Base-by-base conservation (phyloP, 2,329 filamentous ascomycete genomes). In the Verruconis gallopava region DNA sequence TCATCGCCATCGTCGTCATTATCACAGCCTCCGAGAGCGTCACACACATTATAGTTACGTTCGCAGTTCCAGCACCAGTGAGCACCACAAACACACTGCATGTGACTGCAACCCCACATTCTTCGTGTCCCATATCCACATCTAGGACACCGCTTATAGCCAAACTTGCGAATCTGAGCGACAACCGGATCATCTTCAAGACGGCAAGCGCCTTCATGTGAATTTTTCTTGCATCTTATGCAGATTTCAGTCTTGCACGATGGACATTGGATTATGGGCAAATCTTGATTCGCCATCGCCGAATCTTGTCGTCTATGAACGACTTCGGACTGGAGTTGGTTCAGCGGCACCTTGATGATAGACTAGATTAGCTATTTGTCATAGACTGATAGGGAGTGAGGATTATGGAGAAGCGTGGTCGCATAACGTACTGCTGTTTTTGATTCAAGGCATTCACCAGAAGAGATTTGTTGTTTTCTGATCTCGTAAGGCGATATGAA, bases 61-160 rank as follows among this genome's bases (percentile, higher is more conserved):
- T 40, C 38, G 15, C 38, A 40, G 11, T 19, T 19, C 38, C 38
- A 40, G 25, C 38, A 40, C 38, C 38, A 40, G 18, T 40, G 38
- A 21, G 38, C 38, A 4, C 38, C 38, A 28, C 38, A 40, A 3
- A 40, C 32, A 14, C 38, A 40, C 25, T 40, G 38, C 38, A 40
- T 40, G 13, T 40, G 38, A 6, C 19, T 30, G 38, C 38, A 40
- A 9, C 38, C 38, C 19, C 30, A 40, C 38, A 40, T 40, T n/a
- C 22, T 40, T 2, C 38, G 21, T 15, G 38, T 40, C 5, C 38
- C 38, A 15, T 30, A 19, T 15, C 38, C 38, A 9, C 38, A 40
- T 20, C 38, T 22, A 11, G 25, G 25, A n/a, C 38, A 40, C 11
- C 38, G 21, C 25, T 40, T 40, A 28, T 40, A 40, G 15, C 38